Percentiles rank a stretch among this genome's conserved stretches.
phyloP scores from a whole-genome alignment of 164 flowering plant species.

The Annona cherimola region DNA sequence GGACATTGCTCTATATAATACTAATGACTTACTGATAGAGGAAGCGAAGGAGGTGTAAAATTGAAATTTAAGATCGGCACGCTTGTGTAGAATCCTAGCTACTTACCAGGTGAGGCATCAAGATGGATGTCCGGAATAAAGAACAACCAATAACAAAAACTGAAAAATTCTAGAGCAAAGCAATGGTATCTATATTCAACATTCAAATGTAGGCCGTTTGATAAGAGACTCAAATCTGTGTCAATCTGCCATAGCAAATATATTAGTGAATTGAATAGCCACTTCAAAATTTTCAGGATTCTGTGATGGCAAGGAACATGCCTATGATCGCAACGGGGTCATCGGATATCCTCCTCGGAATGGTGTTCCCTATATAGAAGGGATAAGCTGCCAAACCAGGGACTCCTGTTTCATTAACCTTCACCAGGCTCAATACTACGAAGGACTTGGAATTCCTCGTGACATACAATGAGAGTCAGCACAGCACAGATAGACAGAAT shows the following conservation, averaged over 20 bases:
- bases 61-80: no score
- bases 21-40: neutral
- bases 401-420: slow-evolving; percentile 10
- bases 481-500: slow-evolving; percentile 1
- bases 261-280: neutral
- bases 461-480: slow-evolving; percentile 5
- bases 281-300: slow-evolving; percentile 10
- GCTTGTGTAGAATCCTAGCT: no score
- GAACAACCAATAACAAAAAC: no score
- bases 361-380: slow-evolving; percentile 12
- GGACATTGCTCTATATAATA: neutral
- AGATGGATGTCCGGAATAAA: no score
- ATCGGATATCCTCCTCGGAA: slow-evolving; percentile 6
- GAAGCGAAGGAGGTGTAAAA: no score
- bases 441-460: slow-evolving; percentile 17
- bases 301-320: slow-evolving; percentile 13
- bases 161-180: no score
- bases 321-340: slow-evolving; percentile 5
- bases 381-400: slow-evolving; percentile 14
- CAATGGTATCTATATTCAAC: no score
- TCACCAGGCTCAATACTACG: slow-evolving; percentile 13
- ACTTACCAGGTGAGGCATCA: no score
- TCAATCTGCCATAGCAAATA: neutral
- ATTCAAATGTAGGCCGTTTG: no score
- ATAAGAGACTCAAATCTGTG: no score